Evolutionary conservation across 192 early-diverging fungal species (phyloP).

Genomic region (Funneliformis geosporum): DNA sequence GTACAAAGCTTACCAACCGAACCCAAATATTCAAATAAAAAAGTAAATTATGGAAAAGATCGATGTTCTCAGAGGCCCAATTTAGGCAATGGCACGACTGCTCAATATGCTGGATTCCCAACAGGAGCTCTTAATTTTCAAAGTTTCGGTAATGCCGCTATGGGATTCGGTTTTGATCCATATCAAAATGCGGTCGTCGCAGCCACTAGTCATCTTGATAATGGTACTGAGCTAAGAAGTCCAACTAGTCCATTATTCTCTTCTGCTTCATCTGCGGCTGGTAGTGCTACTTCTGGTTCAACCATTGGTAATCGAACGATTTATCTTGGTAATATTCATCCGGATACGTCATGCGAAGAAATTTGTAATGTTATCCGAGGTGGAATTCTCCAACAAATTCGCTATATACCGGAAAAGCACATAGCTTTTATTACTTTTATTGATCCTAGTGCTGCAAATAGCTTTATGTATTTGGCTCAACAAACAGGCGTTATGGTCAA

Average conservation of each 20-base stretch:
- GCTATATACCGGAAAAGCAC: conserved; percentile 73
- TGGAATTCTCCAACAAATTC: conserved; percentile 78
- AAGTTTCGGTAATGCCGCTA: conserved; percentile 33
- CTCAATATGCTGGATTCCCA: conserved; percentile 33
- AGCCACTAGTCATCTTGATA: conserved; percentile 26
- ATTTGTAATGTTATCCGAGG: conserved; percentile 87
- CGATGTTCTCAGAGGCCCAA: conserved; percentile 59
- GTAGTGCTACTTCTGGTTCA: conserved; percentile 32
- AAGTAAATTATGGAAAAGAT: conserved; percentile 85
- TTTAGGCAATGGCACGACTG: conserved; percentile 7
- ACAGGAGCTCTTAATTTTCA: conserved; percentile 27
- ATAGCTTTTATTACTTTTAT: conserved; percentile 87
- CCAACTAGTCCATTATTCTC: conserved; percentile 29
- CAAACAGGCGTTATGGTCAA: conserved; percentile 69
- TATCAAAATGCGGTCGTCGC: conserved; percentile 32
- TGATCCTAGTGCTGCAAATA: conserved; percentile 64
- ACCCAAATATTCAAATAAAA: conserved; percentile 53
- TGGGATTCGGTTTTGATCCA: conserved; percentile 35
- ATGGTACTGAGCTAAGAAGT: conserved; percentile 14
- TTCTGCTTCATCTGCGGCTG: conserved; percentile 26
- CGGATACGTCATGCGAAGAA: conserved; percentile 78
- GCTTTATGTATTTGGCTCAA: conserved; percentile 61
- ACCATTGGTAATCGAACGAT: conserved; percentile 70
- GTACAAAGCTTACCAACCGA: conserved; percentile 64
- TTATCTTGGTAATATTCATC: conserved; percentile 79